These are phyloP conservation scores for Rhizopus delemar DNA, from an alignment of 371 early-diverging fungal genomes.

Conservation along the genomic window DNA sequence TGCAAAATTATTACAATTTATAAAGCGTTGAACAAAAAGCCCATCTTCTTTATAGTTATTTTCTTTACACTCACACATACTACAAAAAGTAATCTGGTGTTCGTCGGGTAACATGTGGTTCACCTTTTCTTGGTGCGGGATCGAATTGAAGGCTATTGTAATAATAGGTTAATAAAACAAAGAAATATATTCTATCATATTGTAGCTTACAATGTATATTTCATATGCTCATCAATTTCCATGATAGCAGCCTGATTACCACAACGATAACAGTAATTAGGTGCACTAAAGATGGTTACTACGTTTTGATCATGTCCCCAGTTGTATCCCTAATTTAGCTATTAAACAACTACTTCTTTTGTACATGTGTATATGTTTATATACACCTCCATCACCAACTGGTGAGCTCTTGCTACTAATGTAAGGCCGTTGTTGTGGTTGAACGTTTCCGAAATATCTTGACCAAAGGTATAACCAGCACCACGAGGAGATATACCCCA, in stretches of 20 bases:
- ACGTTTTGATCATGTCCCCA: constrained; percentile 98
- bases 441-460: constrained; percentile 96
- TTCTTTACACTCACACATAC: background rate
- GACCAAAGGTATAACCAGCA: constrained; percentile 99
- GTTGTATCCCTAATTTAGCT: constrained; percentile 79
- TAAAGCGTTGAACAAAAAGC: background rate
- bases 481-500: constrained; percentile 99
- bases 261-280: constrained; percentile 99
- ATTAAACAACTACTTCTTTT: background rate
- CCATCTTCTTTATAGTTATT: background rate
- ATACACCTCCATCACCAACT: constrained; percentile 75
- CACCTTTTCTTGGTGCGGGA: constrained; percentile 97
- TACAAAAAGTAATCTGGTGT: constrained; percentile 99
- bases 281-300: constrained; percentile 99
- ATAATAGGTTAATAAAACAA: background rate
- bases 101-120: constrained; percentile 97
- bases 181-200: constrained; percentile 22
- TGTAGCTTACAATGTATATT: constrained; percentile 81
- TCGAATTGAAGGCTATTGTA: constrained; percentile 91
- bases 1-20: no score
- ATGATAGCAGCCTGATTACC: constrained; percentile 99
- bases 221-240: constrained; percentile 90
- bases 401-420: constrained; percentile 95
- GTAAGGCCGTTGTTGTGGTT: constrained; percentile 94
- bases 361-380: background rate